phyloP scores from a whole-genome alignment of 1,139 yeast species.

The Pichia sp. region DNA sequence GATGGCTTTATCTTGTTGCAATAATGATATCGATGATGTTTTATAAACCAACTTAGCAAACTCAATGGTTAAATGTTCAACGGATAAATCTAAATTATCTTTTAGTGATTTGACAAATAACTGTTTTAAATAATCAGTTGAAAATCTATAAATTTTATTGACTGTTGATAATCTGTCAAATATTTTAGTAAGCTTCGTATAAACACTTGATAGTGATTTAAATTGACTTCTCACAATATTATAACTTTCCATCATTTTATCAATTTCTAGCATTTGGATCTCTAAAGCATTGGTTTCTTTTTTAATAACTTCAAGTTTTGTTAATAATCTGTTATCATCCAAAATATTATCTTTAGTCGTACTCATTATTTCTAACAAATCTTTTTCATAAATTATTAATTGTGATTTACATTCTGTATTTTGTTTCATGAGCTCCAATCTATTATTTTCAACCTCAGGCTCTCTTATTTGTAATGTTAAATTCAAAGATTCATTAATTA shows the following conservation, averaged over 20 bases:
- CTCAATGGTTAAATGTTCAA: constrained; percentile 26
- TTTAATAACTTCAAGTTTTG: constrained; percentile 61
- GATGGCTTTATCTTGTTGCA: constrained; percentile 37
- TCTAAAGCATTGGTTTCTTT: constrained; percentile 53
- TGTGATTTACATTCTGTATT: constrained; percentile 53
- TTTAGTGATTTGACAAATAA: constrained; percentile 39
- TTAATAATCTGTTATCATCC: constrained; percentile 58
- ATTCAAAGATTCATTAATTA: constrained; percentile 60
- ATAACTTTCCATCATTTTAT: constrained; percentile 47
- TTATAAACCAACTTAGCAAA: constrained; percentile 46
- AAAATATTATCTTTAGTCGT: constrained; percentile 57
- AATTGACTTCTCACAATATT: constrained; percentile 44
- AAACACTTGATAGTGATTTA: constrained; percentile 48
- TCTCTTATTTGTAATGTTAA: constrained; percentile 47
- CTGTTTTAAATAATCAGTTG: constrained; percentile 42
- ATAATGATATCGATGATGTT: constrained; percentile 44
- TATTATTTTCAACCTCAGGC: constrained; percentile 63
- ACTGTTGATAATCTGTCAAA: constrained; percentile 39
- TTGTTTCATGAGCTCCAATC: constrained; percentile 47
- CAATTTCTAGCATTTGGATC: constrained; percentile 49
- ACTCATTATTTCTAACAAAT: constrained; percentile 53
- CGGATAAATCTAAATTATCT: constrained; percentile 8
- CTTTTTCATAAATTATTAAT: constrained; percentile 54
- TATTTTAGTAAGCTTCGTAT: constrained; percentile 45
- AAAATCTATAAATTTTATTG: constrained; percentile 52